Base-by-base conservation (phyloP, 1,284 basidiomycete species). In the Rugosomyces carneus region DNA sequence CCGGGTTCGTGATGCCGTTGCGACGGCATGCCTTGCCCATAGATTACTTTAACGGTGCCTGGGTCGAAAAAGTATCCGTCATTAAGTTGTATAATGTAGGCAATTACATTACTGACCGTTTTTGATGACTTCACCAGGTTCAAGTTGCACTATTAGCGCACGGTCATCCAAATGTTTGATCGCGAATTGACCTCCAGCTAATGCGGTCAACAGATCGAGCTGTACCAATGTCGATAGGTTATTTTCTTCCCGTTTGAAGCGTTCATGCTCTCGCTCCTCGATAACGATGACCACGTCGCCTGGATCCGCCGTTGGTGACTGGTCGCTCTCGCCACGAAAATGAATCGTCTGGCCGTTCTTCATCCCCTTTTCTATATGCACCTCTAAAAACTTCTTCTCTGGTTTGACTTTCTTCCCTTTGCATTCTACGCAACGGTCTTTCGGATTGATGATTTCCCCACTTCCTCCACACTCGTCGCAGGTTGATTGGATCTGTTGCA, bases 331-430 rank as follows among this genome's bases (percentile, higher is more conserved):
- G 49, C 96, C 95, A 49, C 78, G 68, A 71, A 99, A 99, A 48
- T 81, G 84, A 66, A 99, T 93, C 18, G 93, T 94, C 70, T 98
- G 93, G 24, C 96, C 96, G 47, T 88, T 87, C 72, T 92, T 93
- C 96, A 99, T 99, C 47, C 96, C 96, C 76, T 95, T 97, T 79
- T 99, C 96, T 76, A 99, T 91, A 65, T 97, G 92, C 20, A 99
- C 96, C 70, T 99, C 96, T 59, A 99, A 74, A 55, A 98, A 87
- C 75, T 99, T 99, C 71, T 96, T 92, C 71, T 99, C 96, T 50
- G 90, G 84, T 39, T 87, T 59, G 48, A 91, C 85, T 77, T 99
- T 99, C 76, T 96, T 96, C 56, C 94, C 96, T 66, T 89, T 89
- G 78, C 96, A 99, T 37, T 71, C 72, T 68, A 85, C 82, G 81